Conservation (phyloP, 169 alveolate genomes). For the Eimeria zaria region DNA sequence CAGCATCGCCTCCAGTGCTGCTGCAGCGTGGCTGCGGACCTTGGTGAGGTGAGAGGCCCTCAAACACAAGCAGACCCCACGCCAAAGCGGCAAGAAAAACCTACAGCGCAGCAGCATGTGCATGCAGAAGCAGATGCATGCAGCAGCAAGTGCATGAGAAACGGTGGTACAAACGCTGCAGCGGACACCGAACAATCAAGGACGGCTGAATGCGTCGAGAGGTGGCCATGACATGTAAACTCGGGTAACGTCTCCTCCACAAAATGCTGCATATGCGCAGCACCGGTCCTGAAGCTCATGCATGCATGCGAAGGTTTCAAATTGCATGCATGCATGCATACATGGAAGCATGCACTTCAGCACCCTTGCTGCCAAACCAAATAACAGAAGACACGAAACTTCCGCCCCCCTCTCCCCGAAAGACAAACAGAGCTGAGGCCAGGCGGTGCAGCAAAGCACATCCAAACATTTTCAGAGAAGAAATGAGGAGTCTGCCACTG, state of each 20-base stretch:
- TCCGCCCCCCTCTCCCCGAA: too few species aligned
- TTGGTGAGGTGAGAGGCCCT: slow-evolving; percentile 50
- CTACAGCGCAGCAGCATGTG: slow-evolving; percentile 23
- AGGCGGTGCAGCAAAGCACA: too few species aligned
- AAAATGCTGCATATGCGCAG: not conserved
- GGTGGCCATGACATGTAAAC: too few species aligned
- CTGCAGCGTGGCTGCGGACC: slow-evolving; percentile 67
- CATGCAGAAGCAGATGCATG: slow-evolving; percentile 13
- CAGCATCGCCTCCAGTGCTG: slow-evolving; percentile 45
- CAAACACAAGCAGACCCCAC: slow-evolving; percentile 34
- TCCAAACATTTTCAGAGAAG: too few species aligned
- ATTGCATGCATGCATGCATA: not conserved
- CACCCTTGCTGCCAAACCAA: not conserved
- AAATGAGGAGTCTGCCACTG: too few species aligned
- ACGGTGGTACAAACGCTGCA: not conserved
- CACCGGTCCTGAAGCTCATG: too few species aligned
- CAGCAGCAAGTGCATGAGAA: not conserved
- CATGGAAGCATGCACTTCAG: not conserved
- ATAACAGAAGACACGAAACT: not conserved
- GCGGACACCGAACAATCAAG: not conserved
- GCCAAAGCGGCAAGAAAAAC: slow-evolving; percentile 33
- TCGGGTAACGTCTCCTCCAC: not conserved
- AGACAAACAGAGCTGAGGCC: too few species aligned
- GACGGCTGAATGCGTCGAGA: not conserved
- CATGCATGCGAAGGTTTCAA: too few species aligned